These are phyloP conservation scores for Begonia loranthoides DNA, from an alignment of 306 rosid genomes.

Conservation along the genomic window DNA sequence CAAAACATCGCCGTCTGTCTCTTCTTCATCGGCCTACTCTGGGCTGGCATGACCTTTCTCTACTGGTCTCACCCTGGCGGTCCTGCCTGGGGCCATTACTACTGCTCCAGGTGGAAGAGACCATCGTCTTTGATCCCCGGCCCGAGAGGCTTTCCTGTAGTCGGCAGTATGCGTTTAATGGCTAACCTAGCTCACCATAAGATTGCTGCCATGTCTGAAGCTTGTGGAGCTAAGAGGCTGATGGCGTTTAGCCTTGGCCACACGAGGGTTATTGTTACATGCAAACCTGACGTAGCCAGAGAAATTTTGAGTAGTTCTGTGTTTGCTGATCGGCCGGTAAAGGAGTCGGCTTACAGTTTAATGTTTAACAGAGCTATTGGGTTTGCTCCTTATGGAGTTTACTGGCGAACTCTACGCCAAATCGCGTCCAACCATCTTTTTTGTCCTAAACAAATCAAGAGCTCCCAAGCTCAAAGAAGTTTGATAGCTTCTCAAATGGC, in stretches of 20 bases:
- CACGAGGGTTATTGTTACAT: constrained; percentile 57
- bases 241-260: constrained; percentile 86
- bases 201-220: constrained; percentile 35
- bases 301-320: constrained; percentile 64
- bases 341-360: constrained; percentile 76
- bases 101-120: not conserved
- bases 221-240: constrained; percentile 52
- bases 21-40: constrained; percentile 23
- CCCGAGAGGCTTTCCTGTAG: constrained; percentile 64
- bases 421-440: constrained; percentile 73
- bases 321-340: constrained; percentile 78
- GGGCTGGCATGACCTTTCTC: constrained; percentile 26
- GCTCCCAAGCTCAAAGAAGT: constrained; percentile 37
- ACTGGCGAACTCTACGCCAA: constrained; percentile 71
- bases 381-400: constrained; percentile 74
- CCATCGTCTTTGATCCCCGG: constrained; percentile 41
- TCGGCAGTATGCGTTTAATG: constrained; percentile 80
- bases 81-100: constrained; percentile 81
- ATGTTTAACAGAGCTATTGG: constrained; percentile 91
- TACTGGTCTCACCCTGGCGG: constrained; percentile 91
- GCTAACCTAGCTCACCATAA: constrained; percentile 48
- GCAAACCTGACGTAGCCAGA: constrained; percentile 54
- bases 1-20: constrained; percentile 31
- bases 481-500: constrained; percentile 44
- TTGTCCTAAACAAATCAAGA: constrained; percentile 71